A percentile compares a stretch with the other conserved stretches of the same genome.
These are phyloP conservation scores for Eimeria tenella DNA, from an alignment of 169 alveolate species.

Conservation along the genomic window DNA sequence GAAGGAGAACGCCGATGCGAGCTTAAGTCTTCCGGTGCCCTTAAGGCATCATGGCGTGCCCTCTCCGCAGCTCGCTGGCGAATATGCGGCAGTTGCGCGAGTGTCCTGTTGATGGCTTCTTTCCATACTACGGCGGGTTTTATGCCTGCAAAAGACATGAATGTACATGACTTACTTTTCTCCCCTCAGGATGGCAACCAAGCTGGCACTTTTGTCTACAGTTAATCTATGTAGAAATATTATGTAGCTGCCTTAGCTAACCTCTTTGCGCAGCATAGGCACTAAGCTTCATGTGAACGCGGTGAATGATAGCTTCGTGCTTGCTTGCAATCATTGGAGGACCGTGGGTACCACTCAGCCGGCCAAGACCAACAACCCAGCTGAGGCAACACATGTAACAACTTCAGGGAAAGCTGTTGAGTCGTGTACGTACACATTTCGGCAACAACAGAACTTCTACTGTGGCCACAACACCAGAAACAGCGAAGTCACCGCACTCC, in stretches of 20 bases:
- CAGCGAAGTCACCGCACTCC: conserved; percentile 31
- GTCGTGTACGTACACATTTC: too few relatives aligned
- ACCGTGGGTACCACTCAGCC: conserved; percentile 33
- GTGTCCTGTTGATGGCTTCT: conserved; percentile 52
- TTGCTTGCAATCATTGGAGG: conserved; percentile 66
- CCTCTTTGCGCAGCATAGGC: conserved; percentile 56
- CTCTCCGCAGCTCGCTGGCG: conserved; percentile 22
- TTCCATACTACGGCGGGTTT: conserved; percentile 43
- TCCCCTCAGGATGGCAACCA: background rate
- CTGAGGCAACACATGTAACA: conserved; percentile 13
- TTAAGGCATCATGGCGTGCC: conserved; percentile 21
- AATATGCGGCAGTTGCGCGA: conserved; percentile 34
- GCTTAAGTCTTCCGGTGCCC: background rate
- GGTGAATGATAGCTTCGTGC: conserved; percentile 59
- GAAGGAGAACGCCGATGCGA: background rate
- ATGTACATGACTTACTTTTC: too few relatives aligned
- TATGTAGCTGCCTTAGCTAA: background rate
- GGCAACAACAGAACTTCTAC: too few relatives aligned
- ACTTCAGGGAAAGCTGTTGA: background rate
- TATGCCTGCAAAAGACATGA: conserved; percentile 34
- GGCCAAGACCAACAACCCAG: conserved; percentile 79
- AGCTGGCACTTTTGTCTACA: background rate
- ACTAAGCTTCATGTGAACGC: conserved; percentile 76
- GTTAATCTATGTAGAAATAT: background rate
- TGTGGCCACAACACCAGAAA: too few relatives aligned